Percentiles rank a stretch among this genome's conserved stretches.
Evolutionary conservation across 768 basidiomycete genomes (phyloP).

Genomic region (Boletus sp.): DNA sequence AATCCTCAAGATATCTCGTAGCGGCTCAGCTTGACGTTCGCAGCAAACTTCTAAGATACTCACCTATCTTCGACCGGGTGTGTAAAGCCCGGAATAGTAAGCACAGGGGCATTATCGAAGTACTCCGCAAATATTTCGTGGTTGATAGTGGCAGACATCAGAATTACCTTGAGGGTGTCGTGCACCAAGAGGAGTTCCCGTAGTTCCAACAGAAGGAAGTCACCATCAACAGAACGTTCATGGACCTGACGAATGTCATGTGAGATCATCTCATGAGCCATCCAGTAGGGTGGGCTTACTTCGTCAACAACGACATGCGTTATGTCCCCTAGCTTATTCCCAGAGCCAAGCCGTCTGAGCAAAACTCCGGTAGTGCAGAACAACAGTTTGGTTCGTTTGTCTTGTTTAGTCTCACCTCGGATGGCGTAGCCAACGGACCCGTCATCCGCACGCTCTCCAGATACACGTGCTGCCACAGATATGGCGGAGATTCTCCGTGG

Average conservation of each 20-base stretch:
- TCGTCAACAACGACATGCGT: conserved; percentile 91
- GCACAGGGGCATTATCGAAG: conserved; percentile 74
- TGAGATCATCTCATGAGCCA: background rate
- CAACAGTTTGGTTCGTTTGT: conserved; percentile 65
- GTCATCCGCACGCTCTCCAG: conserved; percentile 72
- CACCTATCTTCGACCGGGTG: conserved; percentile 75
- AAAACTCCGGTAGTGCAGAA: conserved; percentile 97
- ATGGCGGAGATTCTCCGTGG: conserved; percentile 87
- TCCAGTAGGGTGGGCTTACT: conserved; percentile 39
- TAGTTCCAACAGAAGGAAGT: conserved; percentile 83
- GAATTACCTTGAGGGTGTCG: conserved; percentile 66
- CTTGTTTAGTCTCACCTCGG: conserved; percentile 76
- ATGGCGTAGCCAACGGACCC: conserved; percentile 86
- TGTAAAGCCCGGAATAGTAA: conserved; percentile 81
- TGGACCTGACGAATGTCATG: conserved; percentile 57
- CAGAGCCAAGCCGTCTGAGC: conserved; percentile 69
- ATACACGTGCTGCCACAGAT: conserved; percentile 84
- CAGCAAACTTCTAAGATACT: conserved; percentile 19
- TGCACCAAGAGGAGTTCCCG: conserved; percentile 68
- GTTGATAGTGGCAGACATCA: conserved; percentile 97
- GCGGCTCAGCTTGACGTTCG: background rate
- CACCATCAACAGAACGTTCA: conserved; percentile 88
- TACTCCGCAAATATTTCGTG: conserved; percentile 81
- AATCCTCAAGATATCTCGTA: conserved; percentile 80
- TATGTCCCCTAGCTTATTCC: conserved; percentile 65